Conservation (phyloP, 1,284 basidiomycete species). For the Apiotrichum montevideense region DNA sequence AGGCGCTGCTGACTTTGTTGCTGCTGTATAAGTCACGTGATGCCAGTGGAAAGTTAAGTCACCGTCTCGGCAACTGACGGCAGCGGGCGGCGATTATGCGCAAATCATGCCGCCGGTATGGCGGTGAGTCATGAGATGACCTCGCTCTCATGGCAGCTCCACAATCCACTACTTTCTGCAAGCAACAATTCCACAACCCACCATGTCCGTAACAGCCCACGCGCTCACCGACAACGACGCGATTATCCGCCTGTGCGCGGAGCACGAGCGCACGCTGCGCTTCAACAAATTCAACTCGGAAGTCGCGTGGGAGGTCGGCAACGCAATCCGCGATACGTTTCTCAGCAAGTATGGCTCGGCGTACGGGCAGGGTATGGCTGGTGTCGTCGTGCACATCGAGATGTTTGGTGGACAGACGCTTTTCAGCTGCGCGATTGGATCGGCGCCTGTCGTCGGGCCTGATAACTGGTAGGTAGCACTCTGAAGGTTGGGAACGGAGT, state of each 20-base stretch:
- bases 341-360: slow-evolving; percentile 12
- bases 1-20: no score
- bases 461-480: slow-evolving; percentile 35
- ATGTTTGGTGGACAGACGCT: slow-evolving; percentile 33
- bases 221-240: neutral
- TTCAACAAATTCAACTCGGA: slow-evolving; percentile 25
- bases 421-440: slow-evolving; percentile 37
- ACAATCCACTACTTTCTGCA: no score
- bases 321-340: slow-evolving; percentile 26
- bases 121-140: no score
- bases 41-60: no score
- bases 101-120: no score
- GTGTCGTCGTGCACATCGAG: slow-evolving; percentile 40
- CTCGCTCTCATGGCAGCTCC: no score
- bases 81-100: no score
- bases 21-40: no score
- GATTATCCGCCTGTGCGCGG: slow-evolving; percentile 12
- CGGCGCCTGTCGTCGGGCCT: slow-evolving; percentile 28
- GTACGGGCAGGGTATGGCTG: slow-evolving; percentile 13
- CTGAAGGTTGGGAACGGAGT: neutral
- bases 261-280: slow-evolving; percentile 18
- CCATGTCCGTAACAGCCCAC: no score
- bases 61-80: no score
- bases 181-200: no score
- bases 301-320: slow-evolving; percentile 31